Base-by-base conservation (phyloP, 2,329 filamentous ascomycete species). In the Ramichloridium luteum region DNA sequence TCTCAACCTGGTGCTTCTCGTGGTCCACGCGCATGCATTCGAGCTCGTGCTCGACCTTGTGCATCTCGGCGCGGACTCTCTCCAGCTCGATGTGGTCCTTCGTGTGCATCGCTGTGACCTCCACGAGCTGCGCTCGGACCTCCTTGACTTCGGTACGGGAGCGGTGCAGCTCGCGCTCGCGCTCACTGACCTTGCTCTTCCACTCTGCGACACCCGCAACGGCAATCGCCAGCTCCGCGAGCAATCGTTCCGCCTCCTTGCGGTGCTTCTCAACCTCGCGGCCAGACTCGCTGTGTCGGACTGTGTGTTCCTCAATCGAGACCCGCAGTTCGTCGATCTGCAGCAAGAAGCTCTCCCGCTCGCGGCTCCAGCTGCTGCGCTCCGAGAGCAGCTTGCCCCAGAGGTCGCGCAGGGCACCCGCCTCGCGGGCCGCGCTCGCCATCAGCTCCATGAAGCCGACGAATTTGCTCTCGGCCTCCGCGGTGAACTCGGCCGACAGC, bases 401-500 rank as follows among this genome's bases (percentile, higher is more conserved):
- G 29, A 49, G 44, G 34, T 51, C 48, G 28, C 48, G 52, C 13
- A 53, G 37, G 3, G 45, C 45, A 6, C 43, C 42, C 4, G 50
- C 49, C 29, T 53, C 50, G 12, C 43, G 41, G 3, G 44, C 48
- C 18, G 49, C 50, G 30, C 32, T 48, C 16, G 42, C 36, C 41
- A 53, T 51, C 27, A 52, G 37, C 26, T 53, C 50, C 13, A 53
- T 51, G 35, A 53, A 33, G 10, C 42, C 37, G 35, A 49, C 44
- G 40, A 53, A 53, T 33, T 51, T 52, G 38, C 34, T 37, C 36
- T 52, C 50, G 15, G 48, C 49, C 27, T 52, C 44, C n/a, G 39
- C 35, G 15, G 41, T 48, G 13, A 46, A 33, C 34, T 52, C 50
- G 22, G 40, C 35, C 6, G 48, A 46, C 45, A 50, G n/a, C n/a